phyloP scores from a whole-genome alignment of 2,329 filamentous ascomycete species.

The Trichophyton verrucosum region DNA sequence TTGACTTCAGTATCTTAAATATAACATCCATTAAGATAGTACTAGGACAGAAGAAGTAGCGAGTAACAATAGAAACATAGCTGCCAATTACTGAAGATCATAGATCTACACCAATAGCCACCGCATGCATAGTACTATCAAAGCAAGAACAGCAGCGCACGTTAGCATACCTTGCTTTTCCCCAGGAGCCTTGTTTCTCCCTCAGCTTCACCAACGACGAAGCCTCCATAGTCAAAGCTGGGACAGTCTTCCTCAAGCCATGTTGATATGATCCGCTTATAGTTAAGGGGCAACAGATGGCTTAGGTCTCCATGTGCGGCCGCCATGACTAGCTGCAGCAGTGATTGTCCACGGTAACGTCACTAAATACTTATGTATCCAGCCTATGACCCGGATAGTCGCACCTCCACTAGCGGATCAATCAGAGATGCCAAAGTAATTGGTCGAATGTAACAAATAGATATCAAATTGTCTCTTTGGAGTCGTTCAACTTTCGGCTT shows the following conservation, averaged over 20 bases:
- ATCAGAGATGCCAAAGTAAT: too few species aligned
- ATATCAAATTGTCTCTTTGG: neutral
- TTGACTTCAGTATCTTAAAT: neutral
- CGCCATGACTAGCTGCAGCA: conserved; percentile 32
- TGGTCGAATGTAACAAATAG: neutral
- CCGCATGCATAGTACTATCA: neutral
- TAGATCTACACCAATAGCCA: neutral
- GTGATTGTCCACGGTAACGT: neutral
- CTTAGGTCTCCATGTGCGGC: conserved; percentile 47
- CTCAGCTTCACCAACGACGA: conserved; percentile 62
- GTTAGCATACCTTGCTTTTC: conserved; percentile 39
- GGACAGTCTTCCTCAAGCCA: conserved; percentile 97
- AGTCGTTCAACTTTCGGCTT: neutral
- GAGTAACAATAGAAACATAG: neutral
- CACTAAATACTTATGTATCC: too few species aligned
- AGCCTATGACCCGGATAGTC: too few species aligned
- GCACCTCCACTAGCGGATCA: too few species aligned
- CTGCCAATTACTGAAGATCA: neutral
- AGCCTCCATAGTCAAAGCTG: conserved; percentile 92
- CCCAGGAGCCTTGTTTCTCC: conserved; percentile 41
- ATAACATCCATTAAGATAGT: neutral
- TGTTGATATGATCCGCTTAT: conserved; percentile 63
- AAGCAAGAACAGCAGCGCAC: neutral
- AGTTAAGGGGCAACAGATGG: conserved; percentile 71
- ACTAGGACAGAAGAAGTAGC: too few species aligned